Conservation (phyloP, 192 early-diverging fungal genomes). For the Funneliformis geosporum region DNA sequence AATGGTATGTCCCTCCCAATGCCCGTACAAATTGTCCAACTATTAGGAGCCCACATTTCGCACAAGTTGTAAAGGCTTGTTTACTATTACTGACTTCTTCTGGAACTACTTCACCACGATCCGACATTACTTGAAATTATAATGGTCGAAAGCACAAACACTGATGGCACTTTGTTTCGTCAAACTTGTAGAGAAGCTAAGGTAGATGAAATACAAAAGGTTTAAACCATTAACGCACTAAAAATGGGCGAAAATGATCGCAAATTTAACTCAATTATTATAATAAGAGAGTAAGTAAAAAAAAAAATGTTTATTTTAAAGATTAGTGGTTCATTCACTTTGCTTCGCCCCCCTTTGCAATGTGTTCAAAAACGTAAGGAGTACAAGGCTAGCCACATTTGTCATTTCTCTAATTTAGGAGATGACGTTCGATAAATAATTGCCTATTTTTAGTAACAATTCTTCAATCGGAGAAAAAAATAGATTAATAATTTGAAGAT, state of each 20-base stretch:
- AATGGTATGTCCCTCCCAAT: constrained; percentile 79
- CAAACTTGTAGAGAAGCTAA: background rate
- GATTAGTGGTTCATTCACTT: background rate
- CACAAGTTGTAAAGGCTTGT: constrained; percentile 49
- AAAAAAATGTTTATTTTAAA: background rate
- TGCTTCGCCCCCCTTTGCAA: background rate
- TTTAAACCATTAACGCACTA: background rate
- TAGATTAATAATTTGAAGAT: background rate
- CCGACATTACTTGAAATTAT: constrained; percentile 16
- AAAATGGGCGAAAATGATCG: background rate
- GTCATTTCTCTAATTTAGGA: background rate
- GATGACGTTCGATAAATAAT: background rate
- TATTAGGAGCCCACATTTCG: constrained; percentile 69
- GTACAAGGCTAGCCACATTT: background rate
- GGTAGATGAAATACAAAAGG: background rate
- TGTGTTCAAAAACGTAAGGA: background rate
- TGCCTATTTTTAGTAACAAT: background rate
- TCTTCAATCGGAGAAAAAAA: background rate
- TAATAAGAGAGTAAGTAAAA: background rate
- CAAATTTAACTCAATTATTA: background rate
- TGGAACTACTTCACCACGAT: constrained; percentile 6
- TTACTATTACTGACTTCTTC: constrained; percentile 13
- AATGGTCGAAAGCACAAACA: background rate
- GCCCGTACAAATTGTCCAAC: constrained; percentile 92
- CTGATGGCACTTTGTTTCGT: background rate